Evolutionary conservation across 441 rosid species (phyloP).

Genomic region (Geranium incanum): DNA sequence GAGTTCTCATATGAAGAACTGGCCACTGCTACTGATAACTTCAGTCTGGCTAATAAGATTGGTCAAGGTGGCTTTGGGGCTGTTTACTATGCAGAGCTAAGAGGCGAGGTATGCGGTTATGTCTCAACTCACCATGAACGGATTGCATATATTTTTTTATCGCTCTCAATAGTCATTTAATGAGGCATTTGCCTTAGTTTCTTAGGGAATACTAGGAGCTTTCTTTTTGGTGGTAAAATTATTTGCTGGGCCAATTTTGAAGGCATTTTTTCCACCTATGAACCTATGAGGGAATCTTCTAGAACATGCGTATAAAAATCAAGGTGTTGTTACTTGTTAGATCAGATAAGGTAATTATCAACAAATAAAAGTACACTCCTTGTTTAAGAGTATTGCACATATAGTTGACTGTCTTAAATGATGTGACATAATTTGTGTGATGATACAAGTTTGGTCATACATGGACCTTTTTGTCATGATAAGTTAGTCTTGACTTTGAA

Average conservation of each 20-base stretch:
- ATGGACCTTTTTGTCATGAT: too few species aligned
- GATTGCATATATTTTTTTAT: not conserved
- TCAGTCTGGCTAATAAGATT: slow-evolving; percentile 77
- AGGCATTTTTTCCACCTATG: not conserved
- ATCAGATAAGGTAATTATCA: not conserved
- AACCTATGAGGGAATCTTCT: not conserved
- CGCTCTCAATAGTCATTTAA: not conserved
- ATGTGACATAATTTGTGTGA: too few species aligned
- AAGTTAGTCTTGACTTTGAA: not conserved
- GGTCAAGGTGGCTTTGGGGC: slow-evolving; percentile 90
- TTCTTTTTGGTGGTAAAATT: not conserved
- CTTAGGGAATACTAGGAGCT: not conserved
- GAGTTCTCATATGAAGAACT: slow-evolving; percentile 65
- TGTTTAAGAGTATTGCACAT: too few species aligned
- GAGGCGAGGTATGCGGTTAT: slow-evolving; percentile 67
- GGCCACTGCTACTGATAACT: slow-evolving; percentile 54
- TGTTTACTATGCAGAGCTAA: slow-evolving; percentile 79
- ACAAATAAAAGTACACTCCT: not conserved
- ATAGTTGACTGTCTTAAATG: too few species aligned
- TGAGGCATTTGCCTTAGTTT: not conserved
- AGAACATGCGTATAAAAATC: not conserved
- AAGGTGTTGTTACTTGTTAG: not conserved
- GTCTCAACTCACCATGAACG: slow-evolving; percentile 4
- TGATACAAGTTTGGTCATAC: too few species aligned
- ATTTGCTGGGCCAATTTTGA: not conserved